Base-by-base conservation (phyloP, 2,329 filamentous ascomycete genomes). In the Cladosporium sp. region DNA sequence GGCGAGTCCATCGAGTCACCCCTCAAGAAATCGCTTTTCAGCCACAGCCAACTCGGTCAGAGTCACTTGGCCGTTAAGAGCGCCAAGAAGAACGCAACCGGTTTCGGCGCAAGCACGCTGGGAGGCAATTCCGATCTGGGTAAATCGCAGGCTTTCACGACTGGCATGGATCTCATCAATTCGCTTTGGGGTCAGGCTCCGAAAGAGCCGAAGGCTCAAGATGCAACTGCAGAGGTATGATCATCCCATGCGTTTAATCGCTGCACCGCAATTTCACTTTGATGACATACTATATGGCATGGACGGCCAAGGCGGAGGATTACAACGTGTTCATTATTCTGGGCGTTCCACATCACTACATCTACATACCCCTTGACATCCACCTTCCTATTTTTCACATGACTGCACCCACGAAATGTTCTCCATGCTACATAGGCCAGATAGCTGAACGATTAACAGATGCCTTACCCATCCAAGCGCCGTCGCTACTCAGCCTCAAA, bases 151-250 rank as follows among this genome's bases (percentile, higher is more conserved):
- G 87, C 88, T 0, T 93, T 96, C 74, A 84, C 86, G 19, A 96
- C 89, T 19, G 92, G 89, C 69, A 96, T 97, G 76, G 94, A 97
- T 78, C 79, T 97, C 72, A 97, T 96, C 91, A 93, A 96, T 72
- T 96, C 91, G 50, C 79, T 97, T 58, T 97, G 95, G 75, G 88
- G 89, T 72, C 84, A 88, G 74, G 86, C 75, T 62, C 85, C 84
- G 77, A 81, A 80, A 19, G 45, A 58, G 37, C n/a, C 30, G 62
- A 72, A 58, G 19, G 45, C 80, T 67, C 72, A 80, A 57, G 81
- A 82, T 68, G 79, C 78, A 65, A 77, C 79, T 67, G 85, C 85
- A 66, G 88, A 97, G 92, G 94, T 97, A 86, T 88, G 93, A 93
- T 75, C 43, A 47, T 49, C 40, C 54, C 54, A 20, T 56, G 54